phyloP scores from a whole-genome alignment of 371 early-diverging fungal species.

The Rhizopus stolonifer region DNA sequence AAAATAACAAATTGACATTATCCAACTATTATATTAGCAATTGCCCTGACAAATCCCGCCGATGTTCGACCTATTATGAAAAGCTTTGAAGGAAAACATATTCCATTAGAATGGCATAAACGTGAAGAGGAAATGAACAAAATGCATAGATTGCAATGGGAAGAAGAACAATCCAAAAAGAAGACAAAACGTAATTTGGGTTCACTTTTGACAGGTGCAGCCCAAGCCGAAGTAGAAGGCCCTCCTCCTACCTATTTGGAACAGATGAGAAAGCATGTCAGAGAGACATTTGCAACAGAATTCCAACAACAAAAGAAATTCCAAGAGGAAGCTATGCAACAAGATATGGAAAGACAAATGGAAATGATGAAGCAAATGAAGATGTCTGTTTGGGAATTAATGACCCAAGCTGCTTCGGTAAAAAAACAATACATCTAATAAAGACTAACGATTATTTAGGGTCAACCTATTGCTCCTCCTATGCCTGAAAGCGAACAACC shows the following conservation, averaged over 20 bases:
- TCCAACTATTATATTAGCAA: slow-evolving; percentile 32
- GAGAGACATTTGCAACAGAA: slow-evolving; percentile 58
- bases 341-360: slow-evolving; percentile 55
- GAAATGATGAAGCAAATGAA: slow-evolving; percentile 67
- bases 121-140: slow-evolving; percentile 71
- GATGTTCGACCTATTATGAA: slow-evolving; percentile 75
- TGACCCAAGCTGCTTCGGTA: slow-evolving; percentile 54
- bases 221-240: slow-evolving; percentile 33
- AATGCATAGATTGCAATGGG: slow-evolving; percentile 67
- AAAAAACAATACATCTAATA: slow-evolving; percentile 8
- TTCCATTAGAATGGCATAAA: slow-evolving; percentile 70
- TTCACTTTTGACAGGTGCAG: slow-evolving; percentile 46
- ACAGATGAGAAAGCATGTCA: slow-evolving; percentile 55
- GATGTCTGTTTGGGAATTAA: slow-evolving; percentile 70
- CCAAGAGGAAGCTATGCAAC: slow-evolving; percentile 56
- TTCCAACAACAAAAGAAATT: slow-evolving; percentile 54
- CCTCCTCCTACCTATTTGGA: slow-evolving; percentile 58
- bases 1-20: not conserved
- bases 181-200: slow-evolving; percentile 43
- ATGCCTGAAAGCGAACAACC: slow-evolving; percentile 7
- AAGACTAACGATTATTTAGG: slow-evolving; percentile 6
- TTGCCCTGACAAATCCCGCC: slow-evolving; percentile 71
- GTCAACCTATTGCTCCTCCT: slow-evolving; percentile 26
- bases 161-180: slow-evolving; percentile 63
- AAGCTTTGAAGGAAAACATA: slow-evolving; percentile 66